These are phyloP conservation scores for Phytophthora fragariaefolia DNA, from an alignment of 352 stramenopile genomes.

Conservation along the genomic window DNA sequence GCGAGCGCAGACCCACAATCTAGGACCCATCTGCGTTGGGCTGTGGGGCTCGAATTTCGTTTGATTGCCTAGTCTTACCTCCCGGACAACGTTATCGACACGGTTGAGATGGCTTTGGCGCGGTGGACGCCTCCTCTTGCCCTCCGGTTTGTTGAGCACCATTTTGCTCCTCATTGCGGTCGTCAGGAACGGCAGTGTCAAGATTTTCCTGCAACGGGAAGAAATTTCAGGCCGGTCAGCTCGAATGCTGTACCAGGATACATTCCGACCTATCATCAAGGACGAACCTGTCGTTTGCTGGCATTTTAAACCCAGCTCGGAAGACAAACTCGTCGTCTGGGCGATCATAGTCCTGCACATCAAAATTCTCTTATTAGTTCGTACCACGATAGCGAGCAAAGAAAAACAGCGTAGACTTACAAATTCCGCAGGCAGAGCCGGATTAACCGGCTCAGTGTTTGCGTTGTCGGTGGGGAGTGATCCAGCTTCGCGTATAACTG, in stretches of 20 bases:
- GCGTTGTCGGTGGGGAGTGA: constrained; percentile 49
- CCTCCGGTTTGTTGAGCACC: constrained; percentile 74
- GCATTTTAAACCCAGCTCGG: constrained; percentile 86
- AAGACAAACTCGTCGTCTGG: constrained; percentile 82
- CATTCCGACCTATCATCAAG: constrained; percentile 1
- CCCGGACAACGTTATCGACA: constrained; percentile 72
- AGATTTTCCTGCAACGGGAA: constrained; percentile 56
- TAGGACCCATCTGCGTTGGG: constrained; percentile 21
- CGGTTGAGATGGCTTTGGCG: constrained; percentile 51
- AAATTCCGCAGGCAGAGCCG: constrained; percentile 27
- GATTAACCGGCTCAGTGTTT: constrained; percentile 33
- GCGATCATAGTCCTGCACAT: constrained; percentile 62
- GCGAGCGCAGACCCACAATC: constrained; percentile 4
- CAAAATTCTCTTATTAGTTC: constrained; percentile 16
- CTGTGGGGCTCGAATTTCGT: constrained; percentile 16
- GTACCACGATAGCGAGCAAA: neutral
- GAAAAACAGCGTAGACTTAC: constrained; percentile 20
- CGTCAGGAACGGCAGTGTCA: constrained; percentile 78
- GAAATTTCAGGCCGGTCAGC: constrained; percentile 14
- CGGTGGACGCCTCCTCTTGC: constrained; percentile 59
- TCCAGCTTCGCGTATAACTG: constrained; percentile 55
- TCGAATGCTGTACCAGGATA: constrained; percentile 7
- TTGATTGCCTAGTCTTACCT: constrained; percentile 44
- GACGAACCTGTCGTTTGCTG: constrained; percentile 69
- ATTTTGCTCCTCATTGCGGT: constrained; percentile 71